Evolutionary conservation across 164 flowering plant species (phyloP), one percentile per base, ranked within the genome.

Genomic region (Magnolia officinalis): DNA sequence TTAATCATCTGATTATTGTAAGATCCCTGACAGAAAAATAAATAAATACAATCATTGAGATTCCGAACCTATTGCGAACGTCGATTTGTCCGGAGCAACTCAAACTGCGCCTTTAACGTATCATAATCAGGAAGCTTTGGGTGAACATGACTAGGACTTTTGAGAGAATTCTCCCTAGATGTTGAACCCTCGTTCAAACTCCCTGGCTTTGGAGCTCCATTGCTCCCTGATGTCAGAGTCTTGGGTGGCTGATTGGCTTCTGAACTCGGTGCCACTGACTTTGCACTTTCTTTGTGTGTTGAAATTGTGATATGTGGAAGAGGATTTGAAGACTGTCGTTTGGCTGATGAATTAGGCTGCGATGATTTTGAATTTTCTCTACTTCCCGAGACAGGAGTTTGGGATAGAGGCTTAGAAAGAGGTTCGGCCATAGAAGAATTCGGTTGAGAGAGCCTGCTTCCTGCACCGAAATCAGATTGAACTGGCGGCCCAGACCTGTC

Each of bases 101-200:
- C 80, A 6, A 93, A 81, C 14, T 84, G 89, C 1, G 96, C 93
- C 50, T 90, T 75, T 6, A 96, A 71, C 2, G 80, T 49, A n/a
- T 96, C 97, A 59, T 82, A 92, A 70, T 96, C 99, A 0, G 99
- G 99, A 77, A 94, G 93, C 84, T 92, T 96, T 51, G 99, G 99
- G 78, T 96, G 99, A 79, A 96, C 98, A 81, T 96, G 99, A 77
- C 90, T 80, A 6, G 92, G 84, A 75, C 70, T 84, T 80, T 84
- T 84, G 24, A 29, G 45, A 49, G 84, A 78, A 45, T 82, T 82
- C 80, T 85, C 90, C 67, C 74, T 84, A 2, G 83, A 74, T 58
- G 81, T 73, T 66, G 81, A 69, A n/a, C 74, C 78, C 67, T 23
- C 75, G 16, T 50, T 80, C 7, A 75, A 73, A 75, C 66, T 74